Base-by-base conservation (phyloP, 441 rosid genomes). In the Sinapis alba region DNA sequence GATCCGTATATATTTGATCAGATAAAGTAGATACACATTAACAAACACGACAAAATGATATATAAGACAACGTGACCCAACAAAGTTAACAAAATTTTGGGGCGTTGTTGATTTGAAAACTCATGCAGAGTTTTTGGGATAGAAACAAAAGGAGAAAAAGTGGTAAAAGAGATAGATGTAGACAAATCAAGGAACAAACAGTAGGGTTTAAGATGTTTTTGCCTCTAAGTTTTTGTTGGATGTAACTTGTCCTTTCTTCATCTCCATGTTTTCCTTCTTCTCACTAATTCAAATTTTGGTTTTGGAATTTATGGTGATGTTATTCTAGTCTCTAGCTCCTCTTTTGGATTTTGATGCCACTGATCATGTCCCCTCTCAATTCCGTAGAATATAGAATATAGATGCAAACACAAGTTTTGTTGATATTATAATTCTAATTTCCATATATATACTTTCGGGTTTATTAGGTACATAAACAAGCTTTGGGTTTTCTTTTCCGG, bases 131-230 rank as follows among this genome's bases (percentile, higher is more conserved):
- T 15, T 26, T 65, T 61, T 78, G 68, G 73, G 78, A 78, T 78
- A 23, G 65, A 73, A 78, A 67, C 81, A 78, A 72, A 62, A 72
- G 64, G 53, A 77, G 64, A 77, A 27, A 64, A 62, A 69, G 27
- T 8, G 60, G 75, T 64, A 63, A 45, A 70, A 70, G 67, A 71
- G 59, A 34, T 32, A 23, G 72, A 71, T 50, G 68, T 71, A 63
- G 74, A 78, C 78, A 62, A 62, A 62, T 68, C 78, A 78, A 68
- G 45, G 71, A 78, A 62, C 81, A 78, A n/a, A 32, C 57, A 68
- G 78, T 78, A 78, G 81, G 81, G 78, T 68, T 78, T 78, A 57
- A 30, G 62, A 73, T 78, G 78, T 78, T 78, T 71, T 77, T 50
- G 73, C 32, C 26, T 54, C 36, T 43, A 54, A 62, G 56, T 53